These are phyloP conservation scores for Sordaria brevicollis DNA, from an alignment of 495 filamentous ascomycete genomes.

Conservation along the genomic window DNA sequence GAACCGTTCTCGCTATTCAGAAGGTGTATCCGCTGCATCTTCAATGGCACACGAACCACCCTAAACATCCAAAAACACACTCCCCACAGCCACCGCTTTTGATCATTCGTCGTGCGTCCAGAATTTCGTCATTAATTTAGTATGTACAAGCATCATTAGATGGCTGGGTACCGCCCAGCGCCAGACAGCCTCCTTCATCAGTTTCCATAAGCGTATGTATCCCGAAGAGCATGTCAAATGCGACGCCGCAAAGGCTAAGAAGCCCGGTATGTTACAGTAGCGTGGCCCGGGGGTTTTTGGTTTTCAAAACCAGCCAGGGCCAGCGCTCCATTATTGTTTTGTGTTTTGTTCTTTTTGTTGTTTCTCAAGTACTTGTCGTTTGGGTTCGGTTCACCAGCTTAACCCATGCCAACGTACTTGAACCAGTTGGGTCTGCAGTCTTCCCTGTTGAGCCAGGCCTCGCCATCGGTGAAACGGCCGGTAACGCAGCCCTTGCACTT, in stretches of 20 bases:
- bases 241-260: not conserved
- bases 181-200: constrained; percentile 2
- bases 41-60: not conserved
- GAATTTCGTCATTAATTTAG: constrained; percentile 6
- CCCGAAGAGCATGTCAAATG: not conserved
- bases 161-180: constrained; percentile 1
- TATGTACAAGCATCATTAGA: constrained; percentile 1
- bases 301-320: not conserved
- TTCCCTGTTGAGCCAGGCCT: constrained; percentile 70
- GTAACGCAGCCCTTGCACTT: constrained; percentile 86
- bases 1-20: not conserved
- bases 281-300: not conserved
- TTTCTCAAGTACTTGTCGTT: not conserved
- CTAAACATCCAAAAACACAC: not conserved
- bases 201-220: constrained; percentile 5
- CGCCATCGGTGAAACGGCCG: constrained; percentile 81
- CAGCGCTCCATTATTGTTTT: not conserved
- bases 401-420: constrained; percentile 81
- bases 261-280: not conserved
- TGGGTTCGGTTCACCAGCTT: constrained; percentile 1
- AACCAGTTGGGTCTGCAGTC: constrained; percentile 97
- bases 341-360: not conserved
- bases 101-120: not conserved
- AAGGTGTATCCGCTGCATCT: not conserved
- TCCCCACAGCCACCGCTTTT: not conserved